Conservation (phyloP, 768 basidiomycete species). For the Boletales sp. region DNA sequence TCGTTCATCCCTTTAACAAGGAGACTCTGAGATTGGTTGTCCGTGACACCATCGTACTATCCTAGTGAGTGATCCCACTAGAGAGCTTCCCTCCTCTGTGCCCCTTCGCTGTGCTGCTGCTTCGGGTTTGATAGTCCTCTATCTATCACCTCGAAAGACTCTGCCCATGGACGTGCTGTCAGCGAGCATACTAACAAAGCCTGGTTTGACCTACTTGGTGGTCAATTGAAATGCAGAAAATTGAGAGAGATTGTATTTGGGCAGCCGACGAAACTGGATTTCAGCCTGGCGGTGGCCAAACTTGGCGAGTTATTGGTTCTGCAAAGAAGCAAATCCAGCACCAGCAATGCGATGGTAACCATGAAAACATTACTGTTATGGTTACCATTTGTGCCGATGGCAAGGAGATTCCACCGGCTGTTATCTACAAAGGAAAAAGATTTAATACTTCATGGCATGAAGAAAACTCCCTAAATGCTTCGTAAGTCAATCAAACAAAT, state of each 20-base stretch:
- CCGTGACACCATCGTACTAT: too few relatives aligned
- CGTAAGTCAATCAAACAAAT: constrained; percentile 19
- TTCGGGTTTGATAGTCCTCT: too few relatives aligned
- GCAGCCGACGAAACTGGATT: constrained; percentile 19
- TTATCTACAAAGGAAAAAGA: constrained; percentile 26
- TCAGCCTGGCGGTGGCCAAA: constrained; percentile 1
- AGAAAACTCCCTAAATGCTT: constrained; percentile 17
- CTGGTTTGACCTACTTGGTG: constrained; percentile 33
- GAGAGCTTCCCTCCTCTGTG: too few relatives aligned
- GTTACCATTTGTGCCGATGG: constrained; percentile 43
- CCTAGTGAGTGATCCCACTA: too few relatives aligned
- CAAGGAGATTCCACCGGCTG: constrained; percentile 31
- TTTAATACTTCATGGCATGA: constrained; percentile 24
- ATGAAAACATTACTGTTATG: constrained; percentile 27
- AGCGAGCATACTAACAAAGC: constrained; percentile 34
- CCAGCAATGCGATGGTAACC: constrained; percentile 15
- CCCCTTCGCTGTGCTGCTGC: too few relatives aligned
- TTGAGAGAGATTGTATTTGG: constrained; percentile 10
- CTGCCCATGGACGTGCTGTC: constrained; percentile 26
- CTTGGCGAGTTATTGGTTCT: constrained; percentile 4
- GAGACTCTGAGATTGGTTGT: too few relatives aligned
- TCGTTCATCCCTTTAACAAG: too few relatives aligned
- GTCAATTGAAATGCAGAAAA: constrained; percentile 7
- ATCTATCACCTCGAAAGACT: too few relatives aligned
- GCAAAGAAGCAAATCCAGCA: constrained; percentile 8